A percentile compares a stretch with the other conserved stretches of the same genome.
Conservation (phyloP, 2,329 filamentous ascomycete genomes). For the Coniella lustricola region DNA sequence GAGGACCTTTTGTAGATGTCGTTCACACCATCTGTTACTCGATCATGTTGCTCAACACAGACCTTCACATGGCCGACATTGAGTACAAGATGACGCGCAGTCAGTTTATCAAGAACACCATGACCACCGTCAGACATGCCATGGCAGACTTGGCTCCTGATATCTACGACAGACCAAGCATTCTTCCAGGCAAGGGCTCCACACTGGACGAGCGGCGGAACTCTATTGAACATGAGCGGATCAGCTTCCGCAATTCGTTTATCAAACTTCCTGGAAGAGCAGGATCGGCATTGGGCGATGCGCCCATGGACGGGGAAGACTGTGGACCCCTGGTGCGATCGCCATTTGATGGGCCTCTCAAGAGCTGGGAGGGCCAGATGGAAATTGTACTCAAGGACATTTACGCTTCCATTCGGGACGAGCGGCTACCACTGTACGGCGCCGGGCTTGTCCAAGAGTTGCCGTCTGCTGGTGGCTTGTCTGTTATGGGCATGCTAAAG, state of each 20-base stretch:
- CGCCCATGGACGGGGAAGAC: conserved; percentile 39
- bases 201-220: conserved; percentile 25
- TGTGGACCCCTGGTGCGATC: conserved; percentile 72
- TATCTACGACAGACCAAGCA: conserved; percentile 53
- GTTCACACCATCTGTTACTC: conserved; percentile 98
- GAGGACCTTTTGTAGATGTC: conserved; percentile 57
- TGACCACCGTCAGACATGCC: conserved; percentile 77
- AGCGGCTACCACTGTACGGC: conserved; percentile 80
- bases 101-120: conserved; percentile 94
- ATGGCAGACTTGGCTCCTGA: conserved; percentile 65
- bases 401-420: conserved; percentile 80
- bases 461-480: conserved; percentile 47
- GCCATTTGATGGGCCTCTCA: conserved; percentile 66
- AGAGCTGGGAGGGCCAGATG: conserved; percentile 81
- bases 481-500: conserved; percentile 71
- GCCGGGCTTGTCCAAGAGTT: conserved; percentile 46
- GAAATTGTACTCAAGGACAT: conserved; percentile 89
- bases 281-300: conserved; percentile 34
- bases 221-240: conserved; percentile 32
- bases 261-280: conserved; percentile 38
- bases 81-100: conserved; percentile 92
- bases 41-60: conserved; percentile 88
- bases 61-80: conserved; percentile 90
- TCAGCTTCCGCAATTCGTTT: conserved; percentile 42
- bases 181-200: conserved; percentile 37